Base-by-base conservation (phyloP, 1,139 yeast genomes). In the Suhomyces bokatorum region DNA sequence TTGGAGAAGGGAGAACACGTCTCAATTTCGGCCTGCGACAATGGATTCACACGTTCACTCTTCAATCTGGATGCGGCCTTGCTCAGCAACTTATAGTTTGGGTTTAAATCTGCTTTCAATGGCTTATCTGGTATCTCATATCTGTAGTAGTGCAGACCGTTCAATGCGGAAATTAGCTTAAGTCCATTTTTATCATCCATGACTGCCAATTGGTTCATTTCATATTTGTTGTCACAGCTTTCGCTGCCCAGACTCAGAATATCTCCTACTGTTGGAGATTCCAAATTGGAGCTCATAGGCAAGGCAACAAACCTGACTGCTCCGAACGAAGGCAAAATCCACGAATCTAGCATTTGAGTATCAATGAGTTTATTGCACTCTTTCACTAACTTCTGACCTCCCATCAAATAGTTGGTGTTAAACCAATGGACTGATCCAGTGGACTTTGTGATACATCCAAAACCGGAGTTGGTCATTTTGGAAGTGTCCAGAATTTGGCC, bases 381-480 rank as follows among this genome's bases (percentile, higher is more conserved):
- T 24, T 32, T 29, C n/a, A 11, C 9, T 12, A 22, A 13, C 63
- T 64, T 9, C 69, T 70, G 37, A 45, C 54, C 66, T 2, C 75
- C 75, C 13, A 65, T 58, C 32, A 73, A 56, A 49, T 72, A 70
- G 47, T 73, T 72, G 41, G 69, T 64, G 49, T 72, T 70, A 60
- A 80, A 84, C 79, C 85, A 81, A 55, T 84, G 90, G 11, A 84
- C 65, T 2, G 87, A 78, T 0, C 90, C 90, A 20, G 78, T 69
- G 7, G 73, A 64, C 47, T 72, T 69, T 17, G 84, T 82, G 26
- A 81, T 68, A 37, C 84, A 70, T 0, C 86, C 82, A 54, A 83
- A 69, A 0, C 82, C 78, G 4, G 68, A 66, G 47, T 70, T 72
- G 27, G 59, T 63, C 30, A 50, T 52, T 27, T 17, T 15, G 2